Conservation (phyloP, 1,284 basidiomycete species). For the Ustilago hordei region DNA sequence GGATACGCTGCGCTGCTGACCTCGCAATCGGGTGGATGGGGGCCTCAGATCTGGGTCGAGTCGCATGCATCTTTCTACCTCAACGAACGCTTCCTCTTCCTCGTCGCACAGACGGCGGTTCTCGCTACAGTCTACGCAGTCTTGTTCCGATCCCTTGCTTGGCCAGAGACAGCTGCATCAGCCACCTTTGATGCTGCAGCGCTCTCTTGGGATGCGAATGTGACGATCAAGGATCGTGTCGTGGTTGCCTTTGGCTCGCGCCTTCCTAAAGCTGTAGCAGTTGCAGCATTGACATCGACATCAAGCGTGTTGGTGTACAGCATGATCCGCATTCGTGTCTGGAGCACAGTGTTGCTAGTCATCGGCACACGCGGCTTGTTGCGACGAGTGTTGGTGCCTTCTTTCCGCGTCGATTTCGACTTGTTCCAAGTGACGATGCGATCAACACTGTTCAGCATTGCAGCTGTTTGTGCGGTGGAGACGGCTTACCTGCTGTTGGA, state of each 20-base stretch:
- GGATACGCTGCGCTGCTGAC: conserved; percentile 22
- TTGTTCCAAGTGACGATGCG: conserved; percentile 31
- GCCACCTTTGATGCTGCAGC: conserved; percentile 32
- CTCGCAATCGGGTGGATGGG: conserved; percentile 31
- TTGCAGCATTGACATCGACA: conserved; percentile 22
- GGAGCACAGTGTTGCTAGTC: conserved; percentile 45
- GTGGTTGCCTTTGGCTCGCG: conserved; percentile 8
- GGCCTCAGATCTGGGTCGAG: conserved; percentile 46
- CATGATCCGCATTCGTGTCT: conserved; percentile 44
- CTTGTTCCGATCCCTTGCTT: conserved; percentile 26
- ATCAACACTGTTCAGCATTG: conserved; percentile 29
- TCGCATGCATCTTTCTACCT: conserved; percentile 56
- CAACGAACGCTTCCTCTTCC: conserved; percentile 56
- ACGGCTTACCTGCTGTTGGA: conserved; percentile 55
- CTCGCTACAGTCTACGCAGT: conserved; percentile 36
- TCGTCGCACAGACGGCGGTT: conserved; percentile 22
- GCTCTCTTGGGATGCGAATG: conserved; percentile 1
- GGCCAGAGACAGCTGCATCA: conserved; percentile 21
- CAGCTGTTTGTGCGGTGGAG: conserved; percentile 37
- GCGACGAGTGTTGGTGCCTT: conserved; percentile 53
- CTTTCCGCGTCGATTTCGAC: conserved; percentile 52
- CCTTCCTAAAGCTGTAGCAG: conserved; percentile 11
- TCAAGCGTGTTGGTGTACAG: conserved; percentile 30
- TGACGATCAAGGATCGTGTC: conserved; percentile 49
- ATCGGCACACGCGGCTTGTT: conserved; percentile 45